phyloP scores from a whole-genome alignment of 345 rosid genomes.

The Schrenkiella parvula region DNA sequence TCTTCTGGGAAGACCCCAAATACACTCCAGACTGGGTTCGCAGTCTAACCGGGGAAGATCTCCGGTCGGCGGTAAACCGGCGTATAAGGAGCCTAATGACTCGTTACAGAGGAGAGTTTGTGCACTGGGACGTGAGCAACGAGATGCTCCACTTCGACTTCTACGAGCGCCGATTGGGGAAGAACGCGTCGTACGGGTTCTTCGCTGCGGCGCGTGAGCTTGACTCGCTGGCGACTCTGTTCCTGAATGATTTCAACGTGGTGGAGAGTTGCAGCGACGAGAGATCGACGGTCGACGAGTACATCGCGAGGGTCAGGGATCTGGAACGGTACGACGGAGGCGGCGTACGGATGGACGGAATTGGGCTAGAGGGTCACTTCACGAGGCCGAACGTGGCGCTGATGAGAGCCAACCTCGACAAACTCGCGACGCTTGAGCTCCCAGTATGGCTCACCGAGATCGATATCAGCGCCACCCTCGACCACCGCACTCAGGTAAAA shows the following conservation, averaged over 20 bases:
- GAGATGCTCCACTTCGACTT: conserved; percentile 90
- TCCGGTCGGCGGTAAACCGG: conserved; percentile 50
- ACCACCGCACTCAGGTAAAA: conserved; percentile 49
- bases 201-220: conserved; percentile 51
- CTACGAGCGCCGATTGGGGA: conserved; percentile 62
- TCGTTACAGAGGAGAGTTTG: conserved; percentile 67
- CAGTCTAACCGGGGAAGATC: conserved; percentile 38
- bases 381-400: conserved; percentile 59
- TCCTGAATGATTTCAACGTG: conserved; percentile 79
- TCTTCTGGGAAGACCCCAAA: conserved; percentile 87
- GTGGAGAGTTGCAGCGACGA: conserved; percentile 73
- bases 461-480: conserved; percentile 50
- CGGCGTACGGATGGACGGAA: conserved; percentile 56
- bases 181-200: conserved; percentile 55
- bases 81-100: conserved; percentile 71
- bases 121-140: conserved; percentile 87
- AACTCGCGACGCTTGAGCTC: conserved; percentile 59
- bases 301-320: conserved; percentile 50
- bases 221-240: conserved; percentile 68
- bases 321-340: conserved; percentile 36
- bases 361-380: conserved; percentile 82
- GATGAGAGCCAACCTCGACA: conserved; percentile 68
- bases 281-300: conserved; percentile 64
- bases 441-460: conserved; percentile 92
- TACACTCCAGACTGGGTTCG: conserved; percentile 69